Evolutionary conservation across 2,329 filamentous ascomycete species (phyloP).

Genomic region (Cephalotrichum gorgonifer): DNA sequence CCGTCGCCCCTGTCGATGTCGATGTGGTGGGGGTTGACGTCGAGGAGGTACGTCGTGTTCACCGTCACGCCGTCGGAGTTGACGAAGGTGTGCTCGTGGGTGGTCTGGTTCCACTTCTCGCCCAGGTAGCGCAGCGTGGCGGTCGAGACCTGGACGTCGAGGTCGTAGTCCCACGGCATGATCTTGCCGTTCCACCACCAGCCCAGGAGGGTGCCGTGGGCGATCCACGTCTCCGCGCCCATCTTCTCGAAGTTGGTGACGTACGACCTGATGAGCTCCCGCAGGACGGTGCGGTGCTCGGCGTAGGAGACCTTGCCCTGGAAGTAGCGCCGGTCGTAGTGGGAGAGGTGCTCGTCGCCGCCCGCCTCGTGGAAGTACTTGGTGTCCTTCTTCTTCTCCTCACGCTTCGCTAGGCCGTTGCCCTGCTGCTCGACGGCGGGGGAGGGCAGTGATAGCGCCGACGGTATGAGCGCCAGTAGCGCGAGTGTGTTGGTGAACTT

Average conservation of each 20-base stretch:
- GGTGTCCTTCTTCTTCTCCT: conserved; percentile 14
- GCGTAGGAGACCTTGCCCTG: conserved; percentile 51
- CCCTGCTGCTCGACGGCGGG: neutral
- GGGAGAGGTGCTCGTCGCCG: conserved; percentile 46
- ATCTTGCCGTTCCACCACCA: conserved; percentile 83
- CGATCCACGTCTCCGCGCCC: conserved; percentile 73
- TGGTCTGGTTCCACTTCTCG: conserved; percentile 57
- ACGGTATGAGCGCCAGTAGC: conserved; percentile 4
- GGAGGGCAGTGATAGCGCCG: neutral
- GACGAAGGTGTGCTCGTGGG: conserved; percentile 41
- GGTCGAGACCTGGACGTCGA: conserved; percentile 69
- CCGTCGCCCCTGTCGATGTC: conserved; percentile 55
- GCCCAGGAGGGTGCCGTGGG: conserved; percentile 72
- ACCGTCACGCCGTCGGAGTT: conserved; percentile 30
- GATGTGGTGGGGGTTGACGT: conserved; percentile 62
- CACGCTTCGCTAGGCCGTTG: neutral
- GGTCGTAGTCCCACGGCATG: conserved; percentile 76
- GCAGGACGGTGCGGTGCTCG: conserved; percentile 54
- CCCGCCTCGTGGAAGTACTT: conserved; percentile 63
- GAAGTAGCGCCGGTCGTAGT: conserved; percentile 70
- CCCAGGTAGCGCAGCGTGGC: conserved; percentile 57
- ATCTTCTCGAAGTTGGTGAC: conserved; percentile 53
- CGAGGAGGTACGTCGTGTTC: conserved; percentile 54
- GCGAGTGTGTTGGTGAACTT: conserved; percentile 6
- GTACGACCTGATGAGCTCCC: conserved; percentile 65